Evolutionary conservation across 768 basidiomycete genomes (phyloP).

Genomic region (Tricholoma bakamatsutake): DNA sequence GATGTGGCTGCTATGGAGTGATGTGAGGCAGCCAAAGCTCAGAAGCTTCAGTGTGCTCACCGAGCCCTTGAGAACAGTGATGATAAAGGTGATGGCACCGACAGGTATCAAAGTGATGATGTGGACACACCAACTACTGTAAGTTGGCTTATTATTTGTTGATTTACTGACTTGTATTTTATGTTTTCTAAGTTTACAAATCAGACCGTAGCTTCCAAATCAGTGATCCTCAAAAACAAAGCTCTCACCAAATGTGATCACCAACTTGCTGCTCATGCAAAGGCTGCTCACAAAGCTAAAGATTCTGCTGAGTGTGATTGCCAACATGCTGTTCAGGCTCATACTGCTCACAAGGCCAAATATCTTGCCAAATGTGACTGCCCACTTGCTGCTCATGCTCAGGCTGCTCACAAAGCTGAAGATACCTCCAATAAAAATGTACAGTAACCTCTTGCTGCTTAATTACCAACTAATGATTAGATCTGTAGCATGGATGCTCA

Average conservation of each 20-base stretch:
- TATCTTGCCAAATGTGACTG: conserved; percentile 2
- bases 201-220: neutral
- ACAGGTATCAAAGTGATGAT: neutral
- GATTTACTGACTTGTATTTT: neutral
- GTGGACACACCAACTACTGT: neutral
- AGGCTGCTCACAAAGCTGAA: neutral
- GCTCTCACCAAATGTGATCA: conserved; percentile 4
- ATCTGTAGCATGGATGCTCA: neutral
- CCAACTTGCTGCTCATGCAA: neutral
- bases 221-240: conserved; percentile 2
- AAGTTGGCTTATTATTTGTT: neutral
- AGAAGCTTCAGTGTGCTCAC: neutral
- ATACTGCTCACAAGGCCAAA: neutral
- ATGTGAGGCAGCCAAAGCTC: neutral
- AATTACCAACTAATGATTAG: neutral
- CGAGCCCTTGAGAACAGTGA: neutral
- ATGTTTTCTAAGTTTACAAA: neutral
- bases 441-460: neutral
- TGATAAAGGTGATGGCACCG: neutral
- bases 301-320: neutral
- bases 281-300: neutral
- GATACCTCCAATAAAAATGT: neutral
- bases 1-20: neutral
- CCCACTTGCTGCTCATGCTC: neutral
- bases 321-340: neutral